phyloP scores from a whole-genome alignment of 495 filamentous ascomycete species.

The Aspergillus funiculosus region DNA sequence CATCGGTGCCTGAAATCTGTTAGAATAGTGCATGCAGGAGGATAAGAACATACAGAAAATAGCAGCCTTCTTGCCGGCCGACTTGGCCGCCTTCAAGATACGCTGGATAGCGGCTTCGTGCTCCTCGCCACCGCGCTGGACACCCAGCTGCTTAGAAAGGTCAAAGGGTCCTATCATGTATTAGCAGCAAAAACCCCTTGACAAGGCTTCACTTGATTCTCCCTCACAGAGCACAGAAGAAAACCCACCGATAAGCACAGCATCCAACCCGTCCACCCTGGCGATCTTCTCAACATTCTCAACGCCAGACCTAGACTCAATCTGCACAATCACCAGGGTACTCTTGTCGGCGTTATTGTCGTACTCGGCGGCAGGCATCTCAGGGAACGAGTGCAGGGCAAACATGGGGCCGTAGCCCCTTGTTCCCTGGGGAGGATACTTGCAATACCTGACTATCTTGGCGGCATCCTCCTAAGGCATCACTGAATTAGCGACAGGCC shows the following conservation, averaged over 20 bases:
- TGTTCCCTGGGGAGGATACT: constrained; percentile 59
- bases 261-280: constrained; percentile 39
- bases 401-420: constrained; percentile 56
- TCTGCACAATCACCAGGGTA: constrained; percentile 40
- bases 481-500: not conserved
- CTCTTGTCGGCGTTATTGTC: constrained; percentile 32
- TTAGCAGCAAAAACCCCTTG: no score
- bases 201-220: no score
- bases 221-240: no score
- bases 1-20: constrained; percentile 39
- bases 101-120: constrained; percentile 59
- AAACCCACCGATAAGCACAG: constrained; percentile 36
- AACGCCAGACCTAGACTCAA: constrained; percentile 43
- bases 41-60: constrained; percentile 58
- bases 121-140: constrained; percentile 34
- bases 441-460: constrained; percentile 54
- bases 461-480: constrained; percentile 45
- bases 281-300: constrained; percentile 48
- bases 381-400: constrained; percentile 31
- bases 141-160: constrained; percentile 36
- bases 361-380: constrained; percentile 33
- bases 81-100: constrained; percentile 55
- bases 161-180: constrained; percentile 58
- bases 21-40: not conserved
- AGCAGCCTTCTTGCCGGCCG: constrained; percentile 66